Conservation (phyloP, 805 yeast genomes). For the Saturnispora galanensis region DNA sequence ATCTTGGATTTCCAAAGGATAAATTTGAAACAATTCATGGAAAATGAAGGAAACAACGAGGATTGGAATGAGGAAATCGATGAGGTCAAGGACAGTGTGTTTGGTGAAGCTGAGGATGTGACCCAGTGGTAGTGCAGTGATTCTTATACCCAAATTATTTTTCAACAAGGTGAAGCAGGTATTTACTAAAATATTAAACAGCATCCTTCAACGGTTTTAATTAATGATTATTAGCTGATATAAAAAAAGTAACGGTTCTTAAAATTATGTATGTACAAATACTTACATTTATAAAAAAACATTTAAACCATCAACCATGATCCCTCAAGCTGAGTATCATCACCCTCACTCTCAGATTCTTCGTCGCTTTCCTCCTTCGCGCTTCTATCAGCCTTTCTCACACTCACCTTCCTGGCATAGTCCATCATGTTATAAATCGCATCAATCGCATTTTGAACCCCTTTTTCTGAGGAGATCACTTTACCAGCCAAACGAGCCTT, state of each 20-base stretch:
- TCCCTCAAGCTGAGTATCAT: constrained; percentile 19
- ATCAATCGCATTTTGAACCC: constrained; percentile 68
- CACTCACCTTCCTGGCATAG: constrained; percentile 55
- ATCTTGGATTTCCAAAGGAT: constrained; percentile 56
- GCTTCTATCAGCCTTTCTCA: constrained; percentile 32
- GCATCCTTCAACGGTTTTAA: constrained; percentile 8
- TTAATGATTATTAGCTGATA: not conserved
- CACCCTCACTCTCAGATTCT: constrained; percentile 1
- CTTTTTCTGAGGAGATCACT: constrained; percentile 62
- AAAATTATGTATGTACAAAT: not conserved
- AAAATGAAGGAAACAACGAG: constrained; percentile 36
- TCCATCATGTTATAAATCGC: constrained; percentile 71
- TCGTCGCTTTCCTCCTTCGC: constrained; percentile 12
- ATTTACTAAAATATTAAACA: constrained; percentile 4
- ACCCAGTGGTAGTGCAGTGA: constrained; percentile 65
- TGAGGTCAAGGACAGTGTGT: constrained; percentile 55
- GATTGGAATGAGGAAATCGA: constrained; percentile 36
- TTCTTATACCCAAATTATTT: constrained; percentile 6
- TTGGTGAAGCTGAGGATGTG: constrained; percentile 94
- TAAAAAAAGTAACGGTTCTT: too few species aligned
- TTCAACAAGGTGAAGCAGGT: constrained; percentile 10
- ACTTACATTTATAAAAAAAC: not conserved
- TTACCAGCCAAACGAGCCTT: constrained; percentile 58
- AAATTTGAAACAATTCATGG: constrained; percentile 51
- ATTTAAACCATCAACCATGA: constrained; percentile 23